Conservation (phyloP, 495 filamentous ascomycete genomes). For the Lophiotrema nucula region DNA sequence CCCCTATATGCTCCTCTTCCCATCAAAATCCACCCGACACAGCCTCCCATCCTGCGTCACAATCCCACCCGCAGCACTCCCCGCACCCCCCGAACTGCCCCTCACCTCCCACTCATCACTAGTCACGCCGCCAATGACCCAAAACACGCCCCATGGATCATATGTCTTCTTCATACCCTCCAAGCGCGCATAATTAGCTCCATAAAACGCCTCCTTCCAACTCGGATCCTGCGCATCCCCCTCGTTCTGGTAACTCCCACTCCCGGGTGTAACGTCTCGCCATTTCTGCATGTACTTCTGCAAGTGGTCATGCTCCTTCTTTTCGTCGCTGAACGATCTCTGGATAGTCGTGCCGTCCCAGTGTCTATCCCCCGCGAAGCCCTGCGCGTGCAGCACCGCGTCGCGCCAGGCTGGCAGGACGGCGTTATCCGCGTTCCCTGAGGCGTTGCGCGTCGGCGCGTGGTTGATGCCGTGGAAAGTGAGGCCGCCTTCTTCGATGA, state of each 20-base stretch:
- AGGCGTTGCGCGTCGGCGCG: not conserved
- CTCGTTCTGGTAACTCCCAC: constrained; percentile 33
- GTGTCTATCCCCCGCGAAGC: not conserved
- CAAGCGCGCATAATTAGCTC: constrained; percentile 43
- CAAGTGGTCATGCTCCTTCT: constrained; percentile 3
- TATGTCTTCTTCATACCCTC: constrained; percentile 51
- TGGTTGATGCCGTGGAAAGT: constrained; percentile 31
- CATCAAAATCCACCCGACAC: constrained; percentile 16
- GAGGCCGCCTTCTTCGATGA: constrained; percentile 16
- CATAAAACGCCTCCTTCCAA: constrained; percentile 28
- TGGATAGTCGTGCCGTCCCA: constrained; percentile 12
- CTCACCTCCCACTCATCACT: constrained; percentile 43
- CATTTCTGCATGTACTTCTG: constrained; percentile 27
- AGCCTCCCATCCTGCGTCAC: constrained; percentile 28
- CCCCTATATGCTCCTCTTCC: too few relatives aligned
- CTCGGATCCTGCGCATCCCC: constrained; percentile 33
- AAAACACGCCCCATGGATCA: constrained; percentile 55
- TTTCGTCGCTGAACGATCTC: not conserved
- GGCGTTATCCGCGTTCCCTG: constrained; percentile 17
- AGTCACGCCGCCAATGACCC: constrained; percentile 50
- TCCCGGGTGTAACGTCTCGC: constrained; percentile 25
- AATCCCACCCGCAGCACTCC: constrained; percentile 6
- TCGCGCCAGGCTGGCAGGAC: constrained; percentile 21
- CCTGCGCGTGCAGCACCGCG: constrained; percentile 22
- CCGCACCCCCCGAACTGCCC: constrained; percentile 35